Evolutionary conservation across 192 early-diverging fungal genomes (phyloP), one percentile per base, ranked within the genome.

Genomic region (Coemansia sp.): DNA sequence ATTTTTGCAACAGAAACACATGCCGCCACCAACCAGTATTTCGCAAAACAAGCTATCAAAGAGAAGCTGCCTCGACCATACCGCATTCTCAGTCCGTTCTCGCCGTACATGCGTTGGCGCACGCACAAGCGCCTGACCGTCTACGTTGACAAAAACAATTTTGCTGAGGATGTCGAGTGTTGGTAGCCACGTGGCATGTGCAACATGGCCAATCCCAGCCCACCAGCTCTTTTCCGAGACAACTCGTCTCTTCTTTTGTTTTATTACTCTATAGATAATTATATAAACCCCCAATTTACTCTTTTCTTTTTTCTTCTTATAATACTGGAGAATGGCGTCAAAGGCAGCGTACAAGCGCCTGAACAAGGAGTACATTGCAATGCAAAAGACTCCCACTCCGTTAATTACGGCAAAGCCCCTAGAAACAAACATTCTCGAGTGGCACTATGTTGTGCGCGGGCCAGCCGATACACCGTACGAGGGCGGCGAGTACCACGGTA

Each of bases 391-490:
- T 69, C 96, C 96, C 11, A 87, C 92, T 23, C 91, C 92, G 20
- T 97, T 87, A 64, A 92, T 99, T 59, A 83, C 84, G 51, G 93
- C 97, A 9, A 91, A 90, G 66, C 97, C 97, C 12, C 78, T 95
- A 14, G 97, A 99, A 66, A 74, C 74, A 42, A 95, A 99, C 74
- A 97, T 99, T 62, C 86, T 98, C 34, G 96, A 98, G 79, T 99
- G 97, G 93, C 95, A 99, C 78, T 99, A 98, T 75, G 88, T 99
- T 24, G 87, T 99, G 48, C 88, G 88, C 47, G 97, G 97, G 31
- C 97, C 97, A 56, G 90, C 92, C n/a, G 93, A 93, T 51, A 93
- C 93, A 7, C 91, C 92, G 18, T 99, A 96, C 59, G 84, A 85
- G 52, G 91, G 87, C 61, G 97, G 97, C 51, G 90, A 96, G 79